A percentile compares a stretch with the other conserved stretches of the same genome.
Conservation (phyloP, 2,329 filamentous ascomycete species). For the Scorias spongiosa region DNA sequence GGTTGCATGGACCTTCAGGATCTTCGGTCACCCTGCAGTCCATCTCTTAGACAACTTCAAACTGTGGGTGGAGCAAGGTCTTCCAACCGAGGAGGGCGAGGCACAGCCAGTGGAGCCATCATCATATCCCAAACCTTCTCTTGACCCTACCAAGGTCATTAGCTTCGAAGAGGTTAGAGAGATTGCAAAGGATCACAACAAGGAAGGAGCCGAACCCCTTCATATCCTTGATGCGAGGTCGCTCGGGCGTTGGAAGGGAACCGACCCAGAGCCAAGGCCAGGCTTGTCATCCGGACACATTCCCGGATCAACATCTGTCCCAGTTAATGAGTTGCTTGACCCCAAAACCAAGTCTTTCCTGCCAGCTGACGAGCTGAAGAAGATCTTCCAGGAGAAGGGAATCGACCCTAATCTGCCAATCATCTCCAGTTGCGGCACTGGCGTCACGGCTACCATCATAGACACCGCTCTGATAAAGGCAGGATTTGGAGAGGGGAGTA, state of each 20-base stretch:
- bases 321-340: conserved; percentile 67
- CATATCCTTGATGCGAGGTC: conserved; percentile 84
- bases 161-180: conserved; percentile 72
- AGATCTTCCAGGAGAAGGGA: conserved; percentile 65
- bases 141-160: conserved; percentile 49
- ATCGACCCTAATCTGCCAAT: conserved; percentile 68
- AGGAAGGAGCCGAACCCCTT: conserved; percentile 67
- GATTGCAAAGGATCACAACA: conserved; percentile 59
- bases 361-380: conserved; percentile 52
- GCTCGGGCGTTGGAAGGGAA: conserved; percentile 64
- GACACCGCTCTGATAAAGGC: conserved; percentile 75
- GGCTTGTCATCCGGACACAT: conserved; percentile 80
- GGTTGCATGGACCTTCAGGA: conserved; percentile 81
- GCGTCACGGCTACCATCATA: conserved; percentile 81
- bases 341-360: conserved; percentile 68
- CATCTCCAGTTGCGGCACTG: conserved; percentile 80
- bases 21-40: conserved; percentile 79
- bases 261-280: conserved; percentile 70
- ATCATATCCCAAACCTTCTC: conserved; percentile 26
- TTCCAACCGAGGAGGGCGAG: conserved; percentile 66
- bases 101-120: conserved; percentile 27
- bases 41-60: conserved; percentile 93
- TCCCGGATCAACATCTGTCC: conserved; percentile 70
- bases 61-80: conserved; percentile 74
- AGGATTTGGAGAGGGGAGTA: conserved; percentile 52